Evolutionary conservation across 352 stramenopile genomes (phyloP), one percentile per base, ranked within the genome.

Genomic region (Phytophthora agathidicida): DNA sequence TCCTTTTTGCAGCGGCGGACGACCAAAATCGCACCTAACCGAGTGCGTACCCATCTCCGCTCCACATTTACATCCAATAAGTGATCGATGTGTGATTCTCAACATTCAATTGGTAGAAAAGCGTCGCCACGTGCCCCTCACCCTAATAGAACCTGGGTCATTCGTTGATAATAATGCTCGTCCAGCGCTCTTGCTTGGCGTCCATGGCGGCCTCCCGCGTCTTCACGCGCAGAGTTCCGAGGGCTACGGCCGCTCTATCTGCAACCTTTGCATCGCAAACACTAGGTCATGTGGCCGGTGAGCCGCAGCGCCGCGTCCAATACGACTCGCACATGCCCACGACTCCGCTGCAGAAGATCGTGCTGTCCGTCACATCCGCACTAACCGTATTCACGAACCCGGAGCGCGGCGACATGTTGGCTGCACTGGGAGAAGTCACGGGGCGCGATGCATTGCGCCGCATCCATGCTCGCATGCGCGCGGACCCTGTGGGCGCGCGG

Each of bases 391-490:
- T 99, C 27, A 27, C 56, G 3, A 86, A 99, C 66, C 96, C 97
- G 2, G 93, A 97, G 43, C 88, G 96, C 24, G 94, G 81, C 19
- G 97, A 99, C 74, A 97, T 98, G 75, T 83, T 99, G 11, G 96
- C 96, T 4, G 76, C 81, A 13, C 75, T 99, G 6, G 97, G 95
- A 17, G 97, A 99, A 71, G 85, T 97, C 26, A 99, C 96, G 1
- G 80, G 85, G 1, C 73, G 68, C 3, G 76, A 96, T 11, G 91
- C 95, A n/a, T 63, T 99, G 39, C 84, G 87, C 26, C 53, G 65
- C 19, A 84, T 99, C 38, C 77, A 90, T 20, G 64, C 71, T 41
- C 68, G 73, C n/a, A 98, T 99, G 95, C 86, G 80, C 33, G 63
- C 67, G 9, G 78, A 98, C 71, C 71, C 81, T 0, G 78, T 90